A percentile compares a stretch with the other conserved stretches of the same genome.
Evolutionary conservation across 139 green algal genomes (phyloP).

Genomic region (Haematococcus lacustris): DNA sequence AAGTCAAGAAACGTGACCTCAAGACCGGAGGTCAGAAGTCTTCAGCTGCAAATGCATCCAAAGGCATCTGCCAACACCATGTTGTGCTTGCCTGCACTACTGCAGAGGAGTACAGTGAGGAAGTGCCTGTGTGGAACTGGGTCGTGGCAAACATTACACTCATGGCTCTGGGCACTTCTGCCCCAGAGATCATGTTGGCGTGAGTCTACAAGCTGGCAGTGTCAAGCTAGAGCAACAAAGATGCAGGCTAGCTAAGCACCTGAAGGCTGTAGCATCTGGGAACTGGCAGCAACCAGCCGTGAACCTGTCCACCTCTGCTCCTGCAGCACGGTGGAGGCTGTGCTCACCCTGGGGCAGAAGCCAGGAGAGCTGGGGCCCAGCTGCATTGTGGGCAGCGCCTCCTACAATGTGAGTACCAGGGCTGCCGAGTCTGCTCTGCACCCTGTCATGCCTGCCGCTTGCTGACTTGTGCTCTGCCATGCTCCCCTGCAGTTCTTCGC

Average conservation of each 20-base stretch:
- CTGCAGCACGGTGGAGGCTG: conserved; percentile 17
- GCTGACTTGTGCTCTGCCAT: not conserved
- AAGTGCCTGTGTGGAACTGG: conserved; percentile 35
- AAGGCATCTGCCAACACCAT: too few species aligned
- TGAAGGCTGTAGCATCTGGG: too few species aligned
- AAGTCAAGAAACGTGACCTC: too few species aligned
- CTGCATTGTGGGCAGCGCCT: conserved; percentile 35
- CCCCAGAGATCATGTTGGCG: conserved; percentile 37
- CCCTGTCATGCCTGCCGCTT: not conserved
- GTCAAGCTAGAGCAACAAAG: too few species aligned
- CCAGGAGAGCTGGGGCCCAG: conserved; percentile 32
- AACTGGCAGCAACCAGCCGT: too few species aligned
- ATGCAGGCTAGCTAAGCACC: too few species aligned
- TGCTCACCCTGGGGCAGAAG: conserved; percentile 16
- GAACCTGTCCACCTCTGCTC: too few species aligned
- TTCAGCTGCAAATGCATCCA: too few species aligned
- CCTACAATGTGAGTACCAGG: conserved; percentile 44
- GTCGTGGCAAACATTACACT: conserved; percentile 41
- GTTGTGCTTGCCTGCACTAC: not conserved
- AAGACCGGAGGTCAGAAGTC: too few species aligned
- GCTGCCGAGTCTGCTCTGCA: too few species aligned
- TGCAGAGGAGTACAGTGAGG: conserved; percentile 6
- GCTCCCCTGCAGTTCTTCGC: conserved; percentile 15
- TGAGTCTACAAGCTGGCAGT: too few species aligned
- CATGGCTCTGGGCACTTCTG: conserved; percentile 36